phyloP scores from a whole-genome alignment of 2,329 filamentous ascomycete genomes.

The Metarhizium sp. region DNA sequence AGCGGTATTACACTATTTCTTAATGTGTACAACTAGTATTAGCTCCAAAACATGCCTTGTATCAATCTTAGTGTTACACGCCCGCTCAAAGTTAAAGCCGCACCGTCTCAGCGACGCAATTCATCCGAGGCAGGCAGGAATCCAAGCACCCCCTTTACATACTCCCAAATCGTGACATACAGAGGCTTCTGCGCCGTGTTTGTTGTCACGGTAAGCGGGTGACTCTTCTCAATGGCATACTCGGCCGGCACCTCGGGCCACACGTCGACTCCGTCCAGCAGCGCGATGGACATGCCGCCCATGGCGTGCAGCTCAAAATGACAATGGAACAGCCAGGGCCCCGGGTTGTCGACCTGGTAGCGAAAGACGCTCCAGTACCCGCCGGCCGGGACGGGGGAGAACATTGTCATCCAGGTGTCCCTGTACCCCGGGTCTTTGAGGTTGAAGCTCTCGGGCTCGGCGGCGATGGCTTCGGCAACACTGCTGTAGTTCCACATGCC shows the following conservation, averaged over 20 bases:
- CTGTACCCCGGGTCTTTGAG: constrained; percentile 29
- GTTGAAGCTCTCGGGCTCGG: constrained; percentile 31
- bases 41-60: no score
- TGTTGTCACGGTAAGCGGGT: no score
- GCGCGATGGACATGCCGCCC: constrained; percentile 36
- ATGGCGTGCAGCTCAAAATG: constrained; percentile 37
- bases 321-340: constrained; percentile 37
- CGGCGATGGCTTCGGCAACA: constrained; percentile 27
- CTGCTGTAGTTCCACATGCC: constrained; percentile 30
- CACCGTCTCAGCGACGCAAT: no score
- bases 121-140: no score
- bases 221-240: not conserved
- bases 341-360: constrained; percentile 36
- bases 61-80: no score
- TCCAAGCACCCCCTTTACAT: no score
- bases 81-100: no score
- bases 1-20: no score
- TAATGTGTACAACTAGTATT: no score
- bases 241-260: constrained; percentile 7
- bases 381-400: constrained; percentile 1
- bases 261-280: constrained; percentile 36
- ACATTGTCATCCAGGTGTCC: constrained; percentile 21
- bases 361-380: constrained; percentile 30
- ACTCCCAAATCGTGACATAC: no score
- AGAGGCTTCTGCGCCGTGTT: no score